phyloP scores from a whole-genome alignment of 2,329 filamentous ascomycete species.

The Spiromastix sp. region DNA sequence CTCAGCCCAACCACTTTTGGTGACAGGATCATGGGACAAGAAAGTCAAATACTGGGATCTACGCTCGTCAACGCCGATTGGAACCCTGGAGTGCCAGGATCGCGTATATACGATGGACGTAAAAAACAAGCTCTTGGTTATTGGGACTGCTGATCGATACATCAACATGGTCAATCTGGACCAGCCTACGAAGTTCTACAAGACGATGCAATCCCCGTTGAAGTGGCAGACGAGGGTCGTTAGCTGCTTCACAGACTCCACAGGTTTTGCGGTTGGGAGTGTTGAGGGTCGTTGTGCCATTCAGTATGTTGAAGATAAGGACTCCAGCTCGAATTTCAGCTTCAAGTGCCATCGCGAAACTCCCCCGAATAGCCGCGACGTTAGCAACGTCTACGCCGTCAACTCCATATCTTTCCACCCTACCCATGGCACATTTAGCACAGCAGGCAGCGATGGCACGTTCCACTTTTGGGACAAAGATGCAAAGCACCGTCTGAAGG shows the following conservation, averaged over 20 bases:
- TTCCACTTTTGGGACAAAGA: constrained; percentile 76
- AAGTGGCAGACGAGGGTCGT: constrained; percentile 98
- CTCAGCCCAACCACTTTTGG: constrained; percentile 59
- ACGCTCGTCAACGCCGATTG: constrained; percentile 37
- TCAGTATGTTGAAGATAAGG: constrained; percentile 96
- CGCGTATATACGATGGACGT: constrained; percentile 81
- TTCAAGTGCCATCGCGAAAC: constrained; percentile 97
- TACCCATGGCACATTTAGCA: constrained; percentile 94
- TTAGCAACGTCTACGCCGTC: constrained; percentile 84
- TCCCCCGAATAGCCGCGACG: constrained; percentile 50
- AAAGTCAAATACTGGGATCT: constrained; percentile 50
- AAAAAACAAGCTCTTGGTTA: constrained; percentile 74
- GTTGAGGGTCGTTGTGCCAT: constrained; percentile 97
- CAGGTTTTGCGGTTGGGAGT: constrained; percentile 87
- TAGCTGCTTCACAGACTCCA: constrained; percentile 85
- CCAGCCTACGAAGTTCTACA: constrained; percentile 85
- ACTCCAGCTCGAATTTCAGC: constrained; percentile 84
- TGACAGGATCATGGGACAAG: constrained; percentile 64
- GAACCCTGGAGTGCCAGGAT: constrained; percentile 38
- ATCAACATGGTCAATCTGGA: constrained; percentile 91
- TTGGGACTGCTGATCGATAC: constrained; percentile 89
- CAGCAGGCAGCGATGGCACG: constrained; percentile 86
- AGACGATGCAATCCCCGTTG: constrained; percentile 86
- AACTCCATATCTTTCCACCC: constrained; percentile 98
- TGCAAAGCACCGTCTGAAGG: constrained; percentile 79